phyloP scores from a whole-genome alignment of 2,329 filamentous ascomycete species.

The Calonectria naviculata region DNA sequence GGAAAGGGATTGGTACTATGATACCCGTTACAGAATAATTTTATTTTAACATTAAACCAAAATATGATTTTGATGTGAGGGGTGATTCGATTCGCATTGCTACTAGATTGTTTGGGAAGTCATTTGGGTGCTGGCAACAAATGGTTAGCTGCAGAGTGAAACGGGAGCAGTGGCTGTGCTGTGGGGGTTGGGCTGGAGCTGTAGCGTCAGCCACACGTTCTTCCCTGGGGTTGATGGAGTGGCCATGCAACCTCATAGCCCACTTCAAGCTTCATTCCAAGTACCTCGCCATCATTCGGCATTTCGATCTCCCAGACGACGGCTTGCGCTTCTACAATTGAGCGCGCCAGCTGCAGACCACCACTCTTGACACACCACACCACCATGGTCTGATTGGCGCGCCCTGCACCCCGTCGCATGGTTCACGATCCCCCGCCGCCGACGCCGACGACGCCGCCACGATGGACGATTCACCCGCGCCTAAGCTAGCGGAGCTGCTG shows the following conservation, averaged over 20 bases:
- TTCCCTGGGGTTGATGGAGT: conserved; percentile 22
- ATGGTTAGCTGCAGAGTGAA: neutral
- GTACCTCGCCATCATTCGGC: neutral
- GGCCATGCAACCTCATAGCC: conserved; percentile 31
- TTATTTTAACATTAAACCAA: neutral
- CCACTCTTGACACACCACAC: neutral
- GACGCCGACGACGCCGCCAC: conserved; percentile 30
- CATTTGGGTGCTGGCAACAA: neutral
- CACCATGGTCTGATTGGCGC: conserved; percentile 43
- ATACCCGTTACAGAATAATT: neutral
- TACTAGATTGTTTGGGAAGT: neutral
- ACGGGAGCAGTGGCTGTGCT: conserved; percentile 20
- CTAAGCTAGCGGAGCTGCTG: conserved; percentile 92
- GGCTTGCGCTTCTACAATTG: neutral
- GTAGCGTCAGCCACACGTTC: conserved; percentile 20
- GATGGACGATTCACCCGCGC: conserved; percentile 70
- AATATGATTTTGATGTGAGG: too few relatives aligned
- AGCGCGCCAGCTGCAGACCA: neutral
- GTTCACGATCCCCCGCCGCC: conserved; percentile 29
- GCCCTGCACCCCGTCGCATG: conserved; percentile 31
- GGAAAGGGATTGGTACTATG: neutral
- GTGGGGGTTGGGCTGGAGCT: conserved; percentile 12
- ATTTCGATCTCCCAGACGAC: neutral
- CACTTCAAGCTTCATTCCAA: conserved; percentile 21
- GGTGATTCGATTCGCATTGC: neutral